Evolutionary conservation across 2,329 filamentous ascomycete genomes (phyloP), one percentile per base, ranked within the genome.

Genomic region (Emmonsiellopsis sp.): DNA sequence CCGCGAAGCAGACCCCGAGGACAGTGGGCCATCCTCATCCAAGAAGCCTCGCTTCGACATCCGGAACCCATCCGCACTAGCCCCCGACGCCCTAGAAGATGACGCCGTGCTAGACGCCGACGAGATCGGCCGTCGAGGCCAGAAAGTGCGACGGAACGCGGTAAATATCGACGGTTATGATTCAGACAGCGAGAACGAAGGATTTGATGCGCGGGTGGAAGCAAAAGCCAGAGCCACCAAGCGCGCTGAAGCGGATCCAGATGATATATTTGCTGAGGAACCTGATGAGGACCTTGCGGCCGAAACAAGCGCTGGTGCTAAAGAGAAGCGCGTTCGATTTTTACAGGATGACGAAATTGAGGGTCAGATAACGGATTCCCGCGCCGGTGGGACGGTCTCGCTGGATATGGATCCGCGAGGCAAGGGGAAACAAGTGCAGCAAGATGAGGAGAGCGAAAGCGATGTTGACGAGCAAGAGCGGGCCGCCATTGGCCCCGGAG

Each of bases 81-180:
- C 89, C 1, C 84, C 91, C 1, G 89, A 94, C 67, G 86, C 83
- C 1, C 80, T 81, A 2, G 86, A 88, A 58, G 83, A 90, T 62
- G 55, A 58, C 37, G 82, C 83, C 0, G 80, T 92, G 31, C 80
- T 98, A 7, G 89, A 95, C 50, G 89, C 91, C 20, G 93, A 97
- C 66, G 91, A 96, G 40, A 96, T 97, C 59, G 90, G 91, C 13
- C 80, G 79, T 51, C 79, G 82, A 15, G 82, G 82, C 1, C 79
- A 82, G 34, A 80, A 83, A 41, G 88, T 89, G 0, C 95, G 95
- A 69, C 88, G 93, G 58, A 92, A 92, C 61, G 93, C 92, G 0
- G 88, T 98, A 53, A 96, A 97, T 65, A 83, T 98, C 41, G 93
- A 97, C 65, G 93, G 93, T 50, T 98, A 97, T 73, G 92, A 97